A percentile compares a stretch with the other conserved stretches of the same genome.
phyloP scores from a whole-genome alignment of 2,329 filamentous ascomycete species.

The Pseudocercospora pini-densiflorae region DNA sequence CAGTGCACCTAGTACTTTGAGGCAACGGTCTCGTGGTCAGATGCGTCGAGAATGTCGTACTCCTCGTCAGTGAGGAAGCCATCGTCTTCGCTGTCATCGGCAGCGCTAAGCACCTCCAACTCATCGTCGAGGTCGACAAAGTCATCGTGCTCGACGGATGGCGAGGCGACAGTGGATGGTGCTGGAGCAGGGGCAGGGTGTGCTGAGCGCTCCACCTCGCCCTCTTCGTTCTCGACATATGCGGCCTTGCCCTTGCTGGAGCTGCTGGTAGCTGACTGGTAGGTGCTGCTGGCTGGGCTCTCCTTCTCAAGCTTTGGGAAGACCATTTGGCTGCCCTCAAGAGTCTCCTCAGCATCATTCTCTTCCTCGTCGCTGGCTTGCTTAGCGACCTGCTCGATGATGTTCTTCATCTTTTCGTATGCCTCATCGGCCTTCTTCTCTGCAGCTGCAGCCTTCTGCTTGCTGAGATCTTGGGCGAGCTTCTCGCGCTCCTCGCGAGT shows the following conservation, averaged over 20 bases:
- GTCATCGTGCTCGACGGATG: conserved; percentile 43
- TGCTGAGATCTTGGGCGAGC: conserved; percentile 26
- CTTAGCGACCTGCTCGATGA: conserved; percentile 40
- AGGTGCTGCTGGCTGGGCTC: conserved; percentile 79
- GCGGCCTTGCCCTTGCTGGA: conserved; percentile 52
- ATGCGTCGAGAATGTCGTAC: conserved; percentile 95
- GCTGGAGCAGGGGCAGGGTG: conserved; percentile 23
- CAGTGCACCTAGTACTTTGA: conserved; percentile 19
- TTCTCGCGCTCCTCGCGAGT: conserved; percentile 38
- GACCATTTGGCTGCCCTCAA: conserved; percentile 75
- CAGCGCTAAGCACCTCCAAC: conserved; percentile 50
- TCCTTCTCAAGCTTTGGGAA: conserved; percentile 97
- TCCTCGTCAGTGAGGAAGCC: conserved; percentile 96
- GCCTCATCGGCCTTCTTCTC: conserved; percentile 37
- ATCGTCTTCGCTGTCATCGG: conserved; percentile 67
- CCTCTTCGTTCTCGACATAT: conserved; percentile 63
- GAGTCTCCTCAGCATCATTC: conserved; percentile 33
- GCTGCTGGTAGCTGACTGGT: conserved; percentile 58
- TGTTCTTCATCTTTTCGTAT: conserved; percentile 36
- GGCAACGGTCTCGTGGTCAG: conserved; percentile 72
- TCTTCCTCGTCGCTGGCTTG: conserved; percentile 41
- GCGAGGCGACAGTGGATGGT: conserved; percentile 28
- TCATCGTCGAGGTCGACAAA: conserved; percentile 60
- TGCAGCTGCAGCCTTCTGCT: conserved; percentile 36
- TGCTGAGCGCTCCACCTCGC: conserved; percentile 53